These are phyloP conservation scores for Diaporthe velutina DNA, from an alignment of 2,329 filamentous ascomycete genomes.

Conservation along the genomic window DNA sequence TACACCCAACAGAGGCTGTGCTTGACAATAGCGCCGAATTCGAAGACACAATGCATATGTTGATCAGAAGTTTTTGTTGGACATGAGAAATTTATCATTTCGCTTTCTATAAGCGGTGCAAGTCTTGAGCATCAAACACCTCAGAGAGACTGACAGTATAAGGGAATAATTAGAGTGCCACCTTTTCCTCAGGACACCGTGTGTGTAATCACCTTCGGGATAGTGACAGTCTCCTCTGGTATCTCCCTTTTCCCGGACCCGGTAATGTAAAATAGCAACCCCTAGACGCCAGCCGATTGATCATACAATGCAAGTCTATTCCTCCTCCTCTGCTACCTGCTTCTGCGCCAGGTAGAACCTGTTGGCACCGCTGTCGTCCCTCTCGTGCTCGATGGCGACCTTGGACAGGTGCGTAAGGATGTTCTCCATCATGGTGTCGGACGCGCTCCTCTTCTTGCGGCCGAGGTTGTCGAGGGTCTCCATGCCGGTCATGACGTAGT, in stretches of 20 bases:
- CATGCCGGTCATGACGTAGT: slow-evolving; percentile 72
- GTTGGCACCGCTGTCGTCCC: slow-evolving; percentile 48
- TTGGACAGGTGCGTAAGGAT: slow-evolving; percentile 75
- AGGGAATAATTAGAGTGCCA: slow-evolving; percentile 24
- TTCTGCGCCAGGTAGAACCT: slow-evolving; percentile 37
- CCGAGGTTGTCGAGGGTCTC: slow-evolving; percentile 71
- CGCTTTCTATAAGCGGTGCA: slow-evolving; percentile 22
- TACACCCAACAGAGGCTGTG: neutral
- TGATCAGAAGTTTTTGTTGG: neutral
- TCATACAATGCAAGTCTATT: slow-evolving; percentile 32
- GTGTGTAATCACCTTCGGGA: slow-evolving; percentile 3
- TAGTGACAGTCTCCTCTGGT: slow-evolving; percentile 30
- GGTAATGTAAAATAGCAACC: neutral
- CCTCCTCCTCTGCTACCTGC: slow-evolving; percentile 38
- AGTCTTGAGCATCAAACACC: slow-evolving; percentile 12
- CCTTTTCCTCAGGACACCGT: slow-evolving; percentile 7
- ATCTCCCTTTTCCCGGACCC: slow-evolving; percentile 28
- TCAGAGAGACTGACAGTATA: slow-evolving; percentile 16
- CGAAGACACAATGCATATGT: neutral
- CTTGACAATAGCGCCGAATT: neutral
- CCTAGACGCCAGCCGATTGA: slow-evolving; percentile 18
- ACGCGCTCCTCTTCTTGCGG: slow-evolving; percentile 70
- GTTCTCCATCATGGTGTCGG: slow-evolving; percentile 76
- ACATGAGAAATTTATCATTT: slow-evolving; percentile 19
- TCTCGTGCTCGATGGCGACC: slow-evolving; percentile 71